Evolutionary conservation across 768 basidiomycete genomes (phyloP), one percentile per base, ranked within the genome.

Genomic region (Collybia nuda): DNA sequence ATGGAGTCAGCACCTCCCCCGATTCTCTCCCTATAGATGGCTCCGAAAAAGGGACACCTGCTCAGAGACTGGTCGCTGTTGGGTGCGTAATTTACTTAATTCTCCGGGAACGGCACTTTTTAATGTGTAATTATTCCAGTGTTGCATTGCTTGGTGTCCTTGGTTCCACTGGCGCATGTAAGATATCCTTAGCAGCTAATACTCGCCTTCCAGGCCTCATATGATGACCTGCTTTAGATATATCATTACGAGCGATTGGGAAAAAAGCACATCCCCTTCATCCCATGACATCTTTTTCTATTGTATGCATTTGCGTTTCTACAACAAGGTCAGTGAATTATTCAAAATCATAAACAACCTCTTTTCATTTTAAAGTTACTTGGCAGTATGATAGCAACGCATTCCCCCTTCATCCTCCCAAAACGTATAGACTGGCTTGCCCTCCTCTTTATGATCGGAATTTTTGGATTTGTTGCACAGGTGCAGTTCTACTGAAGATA

Each of bases 181-280:
- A 61, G 84, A 60, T 14, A 14, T 5, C 12, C 42, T 26, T 3
- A 32, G 14, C 7, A 32, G 12, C 14, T 32, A 14, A 5, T 32
- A 32, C 2, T 3, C 32, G 12, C 9, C 2, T 32, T 32, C 9
- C 9, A 11, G 14, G 12, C 32, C 14, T 32, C 6, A 32, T 32
- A 32, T 32, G 9, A 24, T 29, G 2, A 17, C 32, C 36, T 38
- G 15, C 2, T 22, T 36, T n/a, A 77, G 75, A 70, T 59, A 74
- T 65, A 0, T 56, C 70, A 1, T 64, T 77, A 22, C 80, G 90
- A 8, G 79, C 80, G 0, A 88, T 93, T 32, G 91, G 92, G 0
- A 84, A 78, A 51, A 76, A 85, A 4, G 90, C 90, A 1, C 85
- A 88, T 56, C 74, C 90, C 0, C 64, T 92, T 50, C 92, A 95